These are phyloP conservation scores for Iris macrosiphon DNA, from an alignment of 106 monocot species.

Conservation along the genomic window DNA sequence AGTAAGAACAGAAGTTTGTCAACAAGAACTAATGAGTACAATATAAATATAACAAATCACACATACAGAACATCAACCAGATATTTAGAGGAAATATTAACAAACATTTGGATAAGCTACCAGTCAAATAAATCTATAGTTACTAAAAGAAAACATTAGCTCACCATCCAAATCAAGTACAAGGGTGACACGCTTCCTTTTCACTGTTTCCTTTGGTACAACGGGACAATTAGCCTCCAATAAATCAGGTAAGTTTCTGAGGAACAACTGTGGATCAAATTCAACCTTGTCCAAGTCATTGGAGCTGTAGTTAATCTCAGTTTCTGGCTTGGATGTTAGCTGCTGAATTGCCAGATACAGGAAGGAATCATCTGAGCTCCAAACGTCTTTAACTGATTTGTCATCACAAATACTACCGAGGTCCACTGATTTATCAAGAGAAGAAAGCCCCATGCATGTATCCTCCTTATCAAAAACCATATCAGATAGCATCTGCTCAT, in stretches of 20 bases:
- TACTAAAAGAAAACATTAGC: too few relatives aligned
- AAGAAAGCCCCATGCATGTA: constrained; percentile 45
- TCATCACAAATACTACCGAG: constrained; percentile 12
- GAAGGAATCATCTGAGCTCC: constrained; percentile 37
- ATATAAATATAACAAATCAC: too few relatives aligned
- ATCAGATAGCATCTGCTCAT: constrained; percentile 27
- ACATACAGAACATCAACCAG: too few relatives aligned
- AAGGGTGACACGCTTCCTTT: constrained; percentile 53
- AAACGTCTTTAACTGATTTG: constrained; percentile 13
- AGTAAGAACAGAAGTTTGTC: too few relatives aligned
- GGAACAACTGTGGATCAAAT: constrained; percentile 47
- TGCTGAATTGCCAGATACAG: constrained; percentile 44
- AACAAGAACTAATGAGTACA: too few relatives aligned
- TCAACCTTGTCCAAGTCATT: constrained; percentile 17
- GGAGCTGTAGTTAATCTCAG: constrained; percentile 17
- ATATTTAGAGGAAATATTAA: too few relatives aligned
- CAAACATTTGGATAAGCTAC: too few relatives aligned
- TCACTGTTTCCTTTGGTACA: constrained; percentile 25
- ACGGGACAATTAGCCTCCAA: constrained; percentile 30
- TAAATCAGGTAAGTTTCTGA: constrained; percentile 43
- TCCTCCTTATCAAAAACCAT: constrained; percentile 40
- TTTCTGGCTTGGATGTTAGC: constrained; percentile 29
- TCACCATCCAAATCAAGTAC: constrained; percentile 95
- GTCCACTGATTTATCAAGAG: constrained; percentile 24
- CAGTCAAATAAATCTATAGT: too few relatives aligned